These are phyloP conservation scores for Aspergillus neoniger DNA, from an alignment of 2,329 filamentous ascomycete genomes.

Conservation along the genomic window DNA sequence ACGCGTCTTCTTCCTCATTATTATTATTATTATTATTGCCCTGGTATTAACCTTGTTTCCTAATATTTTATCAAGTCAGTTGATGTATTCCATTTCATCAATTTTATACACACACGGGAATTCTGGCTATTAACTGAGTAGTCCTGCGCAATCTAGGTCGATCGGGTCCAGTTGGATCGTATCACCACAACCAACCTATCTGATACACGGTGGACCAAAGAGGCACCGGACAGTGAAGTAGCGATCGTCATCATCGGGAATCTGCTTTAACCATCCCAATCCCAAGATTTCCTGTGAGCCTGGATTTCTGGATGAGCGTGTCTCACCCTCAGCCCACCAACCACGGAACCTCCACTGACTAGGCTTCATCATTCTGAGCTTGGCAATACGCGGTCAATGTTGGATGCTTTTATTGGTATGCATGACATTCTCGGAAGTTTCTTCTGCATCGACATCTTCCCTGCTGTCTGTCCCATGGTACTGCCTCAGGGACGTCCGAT, in stretches of 20 bases:
- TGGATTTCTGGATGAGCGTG: background rate
- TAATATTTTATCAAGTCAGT: too few relatives aligned
- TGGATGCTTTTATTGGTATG: background rate
- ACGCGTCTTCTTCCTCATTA: conserved; percentile 10
- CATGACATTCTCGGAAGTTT: background rate
- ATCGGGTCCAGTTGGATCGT: too few relatives aligned
- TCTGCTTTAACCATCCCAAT: background rate
- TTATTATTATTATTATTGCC: too few relatives aligned
- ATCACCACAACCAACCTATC: background rate
- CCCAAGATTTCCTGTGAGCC: background rate
- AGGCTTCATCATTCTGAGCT: conserved; percentile 15
- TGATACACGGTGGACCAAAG: conserved; percentile 8
- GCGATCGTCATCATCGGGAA: background rate
- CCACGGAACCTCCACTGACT: background rate
- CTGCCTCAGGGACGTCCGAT: background rate
- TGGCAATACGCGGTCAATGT: conserved; percentile 4
- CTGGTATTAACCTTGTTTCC: too few relatives aligned
- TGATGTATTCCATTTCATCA: too few relatives aligned
- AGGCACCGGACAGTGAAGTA: too few relatives aligned
- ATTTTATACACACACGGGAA: too few relatives aligned
- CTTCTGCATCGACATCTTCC: background rate
- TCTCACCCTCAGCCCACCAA: background rate
- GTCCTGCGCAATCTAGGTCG: too few relatives aligned
- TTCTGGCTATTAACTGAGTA: too few relatives aligned
- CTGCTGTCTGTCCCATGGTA: background rate